Base-by-base conservation (phyloP, 805 yeast genomes). In the Yarrowia divulgata region DNA sequence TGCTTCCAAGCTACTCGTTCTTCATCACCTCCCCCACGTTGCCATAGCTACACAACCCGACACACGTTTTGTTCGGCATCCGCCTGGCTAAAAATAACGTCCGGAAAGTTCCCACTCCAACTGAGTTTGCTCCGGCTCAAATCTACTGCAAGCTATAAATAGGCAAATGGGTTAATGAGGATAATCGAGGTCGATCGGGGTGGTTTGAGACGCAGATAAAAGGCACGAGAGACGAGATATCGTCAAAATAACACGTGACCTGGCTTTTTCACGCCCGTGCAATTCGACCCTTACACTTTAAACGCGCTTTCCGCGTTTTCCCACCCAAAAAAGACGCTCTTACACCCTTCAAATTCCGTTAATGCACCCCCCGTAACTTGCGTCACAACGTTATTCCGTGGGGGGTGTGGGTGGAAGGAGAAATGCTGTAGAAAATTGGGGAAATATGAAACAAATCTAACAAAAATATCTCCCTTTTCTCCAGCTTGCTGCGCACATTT, bases 91-190 rank as follows among this genome's bases (percentile, higher is more conserved):
- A 52, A 34, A 29, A 52, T 52, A 37, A 8, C 29, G 29, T 23
- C 29, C 29, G 29, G 29, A 2, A 23, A 4, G 29, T 23, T 23
- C 29, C 29, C 29, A 23, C 29, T 4, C 29, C 29, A 23, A n/a
- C n/a, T 16, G 39, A 35, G 57, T 50, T 50, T 23, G 29, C 29
- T 23, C 29, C 29, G 29, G 29, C 29, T 8, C 32, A 46, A 52
- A 54, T 45, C 60, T 54, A 54, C 60, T 57, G 64, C 64, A 43
- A n/a, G 49, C 64, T 57, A 57, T 57, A 57, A 57, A 57, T 57
- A 57, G 49, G 46, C 9, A 34, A 39, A 39, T 45, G 29, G 29
- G 29, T 23, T 23, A 23, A 23, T 23, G 29, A 23, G 29, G 29
- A 23, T 23, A 23, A 23, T 23, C 29, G 29, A 23, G 29, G 29